phyloP scores from a whole-genome alignment of 495 filamentous ascomycete species.

The Aspergillus wentii region DNA sequence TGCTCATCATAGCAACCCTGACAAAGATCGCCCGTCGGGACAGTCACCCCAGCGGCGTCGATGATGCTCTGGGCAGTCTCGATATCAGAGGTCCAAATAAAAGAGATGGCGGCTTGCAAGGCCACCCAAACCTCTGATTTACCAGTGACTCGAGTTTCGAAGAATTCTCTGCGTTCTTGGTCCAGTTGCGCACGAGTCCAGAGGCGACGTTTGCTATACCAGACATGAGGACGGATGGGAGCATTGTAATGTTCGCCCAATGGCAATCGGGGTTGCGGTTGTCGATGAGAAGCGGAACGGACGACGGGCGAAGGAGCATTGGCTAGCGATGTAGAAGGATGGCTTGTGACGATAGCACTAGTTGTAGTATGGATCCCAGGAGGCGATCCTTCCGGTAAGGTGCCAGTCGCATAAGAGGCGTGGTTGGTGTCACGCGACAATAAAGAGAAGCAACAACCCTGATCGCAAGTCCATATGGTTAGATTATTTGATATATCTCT shows the following conservation, averaged over 20 bases:
- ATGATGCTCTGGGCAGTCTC: constrained; percentile 72
- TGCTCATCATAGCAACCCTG: constrained; percentile 74
- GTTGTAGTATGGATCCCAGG: constrained; percentile 2
- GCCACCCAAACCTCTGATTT: constrained; percentile 74
- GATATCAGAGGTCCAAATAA: constrained; percentile 57
- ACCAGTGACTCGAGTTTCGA: constrained; percentile 78
- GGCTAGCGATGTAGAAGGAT: constrained; percentile 4
- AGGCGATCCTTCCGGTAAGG: constrained; percentile 10
- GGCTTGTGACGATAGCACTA: constrained; percentile 7
- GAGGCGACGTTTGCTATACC: constrained; percentile 42
- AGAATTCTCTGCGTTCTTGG: constrained; percentile 61
- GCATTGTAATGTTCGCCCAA: constrained; percentile 46
- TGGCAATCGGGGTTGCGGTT: constrained; percentile 8
- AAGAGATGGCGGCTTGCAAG: constrained; percentile 57
- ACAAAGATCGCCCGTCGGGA: constrained; percentile 68
- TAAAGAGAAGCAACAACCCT: constrained; percentile 40
- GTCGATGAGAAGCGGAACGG: constrained; percentile 9
- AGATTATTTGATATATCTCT: background rate
- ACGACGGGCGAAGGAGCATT: constrained; percentile 12
- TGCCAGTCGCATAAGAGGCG: constrained; percentile 10
- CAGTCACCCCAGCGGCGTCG: constrained; percentile 71
- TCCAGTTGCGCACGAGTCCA: constrained; percentile 50
- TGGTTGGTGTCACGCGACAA: constrained; percentile 29
- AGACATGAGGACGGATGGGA: constrained; percentile 45
- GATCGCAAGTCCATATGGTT: background rate